Conservation (phyloP, 192 early-diverging fungal genomes). For the Phycomyces nitens region DNA sequence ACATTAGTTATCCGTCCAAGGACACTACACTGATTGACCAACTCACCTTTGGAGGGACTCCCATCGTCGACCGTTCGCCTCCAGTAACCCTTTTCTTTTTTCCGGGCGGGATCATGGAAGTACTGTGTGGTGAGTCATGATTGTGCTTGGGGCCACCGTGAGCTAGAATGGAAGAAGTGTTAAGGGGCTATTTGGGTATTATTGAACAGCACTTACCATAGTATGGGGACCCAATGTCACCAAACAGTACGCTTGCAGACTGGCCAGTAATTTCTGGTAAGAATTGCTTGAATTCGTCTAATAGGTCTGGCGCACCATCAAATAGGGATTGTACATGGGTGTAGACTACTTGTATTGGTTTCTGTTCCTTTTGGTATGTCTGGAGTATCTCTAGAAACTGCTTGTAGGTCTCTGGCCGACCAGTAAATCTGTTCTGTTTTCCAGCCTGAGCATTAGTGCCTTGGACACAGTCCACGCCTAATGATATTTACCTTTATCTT, state of each 20-base stretch:
- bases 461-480: background rate
- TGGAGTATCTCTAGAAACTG: constrained; percentile 97
- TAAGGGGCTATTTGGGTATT: no score
- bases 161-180: no score
- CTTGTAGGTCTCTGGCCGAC: constrained; percentile 93
- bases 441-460: no score
- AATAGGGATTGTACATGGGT: constrained; percentile 91
- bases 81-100: constrained; percentile 31
- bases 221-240: constrained; percentile 35
- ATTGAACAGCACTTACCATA: no score
- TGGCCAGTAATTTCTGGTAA: constrained; percentile 82
- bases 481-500: constrained; percentile 96
- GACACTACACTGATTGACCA: no score
- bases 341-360: constrained; percentile 93
- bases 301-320: constrained; percentile 77
- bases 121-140: background rate
- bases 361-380: constrained; percentile 95
- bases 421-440: constrained; percentile 81
- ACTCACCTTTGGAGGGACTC: background rate
- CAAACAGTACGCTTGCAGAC: constrained; percentile 37
- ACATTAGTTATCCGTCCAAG: no score
- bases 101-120: constrained; percentile 4
- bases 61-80: constrained; percentile 24
- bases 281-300: constrained; percentile 99
- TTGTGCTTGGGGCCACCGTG: background rate